These are phyloP conservation scores for Paxillus involutus DNA, from an alignment of 768 basidiomycete genomes.

Conservation along the genomic window DNA sequence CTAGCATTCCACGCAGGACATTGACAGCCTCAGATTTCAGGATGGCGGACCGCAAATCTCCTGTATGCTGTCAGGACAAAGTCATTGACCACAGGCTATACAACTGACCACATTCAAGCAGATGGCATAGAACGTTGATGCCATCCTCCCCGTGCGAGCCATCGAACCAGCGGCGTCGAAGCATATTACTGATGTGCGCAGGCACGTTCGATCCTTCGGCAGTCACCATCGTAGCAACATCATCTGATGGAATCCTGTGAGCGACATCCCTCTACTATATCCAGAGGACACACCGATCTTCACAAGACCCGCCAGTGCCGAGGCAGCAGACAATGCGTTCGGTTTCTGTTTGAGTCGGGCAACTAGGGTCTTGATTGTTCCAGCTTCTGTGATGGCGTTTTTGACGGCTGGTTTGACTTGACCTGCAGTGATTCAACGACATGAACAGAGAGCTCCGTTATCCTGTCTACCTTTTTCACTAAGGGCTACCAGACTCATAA, in stretches of 20 bases:
- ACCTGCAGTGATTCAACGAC: background rate
- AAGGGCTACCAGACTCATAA: slow-evolving; percentile 15
- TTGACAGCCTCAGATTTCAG: slow-evolving; percentile 13
- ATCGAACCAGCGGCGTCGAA: slow-evolving; percentile 29
- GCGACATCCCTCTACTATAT: background rate
- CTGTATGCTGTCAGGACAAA: slow-evolving; percentile 5
- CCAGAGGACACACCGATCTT: slow-evolving; percentile 16
- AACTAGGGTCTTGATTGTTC: slow-evolving; percentile 17
- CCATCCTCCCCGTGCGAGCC: slow-evolving; percentile 26
- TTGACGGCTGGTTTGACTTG: slow-evolving; percentile 8
- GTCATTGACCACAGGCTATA: no score
- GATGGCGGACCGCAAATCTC: slow-evolving; percentile 12
- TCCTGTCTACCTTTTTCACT: slow-evolving; percentile 6
- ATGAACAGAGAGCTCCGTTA: background rate
- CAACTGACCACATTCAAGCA: slow-evolving; percentile 23
- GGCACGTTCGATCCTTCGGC: slow-evolving; percentile 1
- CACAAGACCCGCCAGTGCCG: slow-evolving; percentile 13
- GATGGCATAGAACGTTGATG: slow-evolving; percentile 13
- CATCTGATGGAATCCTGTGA: slow-evolving; percentile 8
- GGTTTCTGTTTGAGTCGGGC: slow-evolving; percentile 13
- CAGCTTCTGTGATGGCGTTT: slow-evolving; percentile 11
- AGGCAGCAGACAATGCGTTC: slow-evolving; percentile 20
- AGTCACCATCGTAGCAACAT: slow-evolving; percentile 11
- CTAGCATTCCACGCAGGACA: slow-evolving; percentile 16
- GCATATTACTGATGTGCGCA: slow-evolving; percentile 17